Conservation (phyloP, 441 rosid genomes). For the California macrophylla region DNA sequence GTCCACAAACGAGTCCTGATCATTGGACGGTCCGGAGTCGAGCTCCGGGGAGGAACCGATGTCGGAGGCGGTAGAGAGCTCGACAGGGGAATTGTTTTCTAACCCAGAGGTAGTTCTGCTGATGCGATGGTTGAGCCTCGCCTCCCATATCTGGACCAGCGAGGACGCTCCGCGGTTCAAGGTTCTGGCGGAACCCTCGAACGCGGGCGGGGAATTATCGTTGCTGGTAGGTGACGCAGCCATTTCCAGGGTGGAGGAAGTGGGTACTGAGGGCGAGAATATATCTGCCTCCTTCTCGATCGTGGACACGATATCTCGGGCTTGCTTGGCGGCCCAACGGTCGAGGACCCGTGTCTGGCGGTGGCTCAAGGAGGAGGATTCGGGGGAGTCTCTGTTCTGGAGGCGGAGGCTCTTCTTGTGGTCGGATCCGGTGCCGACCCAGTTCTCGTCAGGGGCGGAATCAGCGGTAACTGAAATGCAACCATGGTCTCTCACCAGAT, state of each 20-base stretch:
- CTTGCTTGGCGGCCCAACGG: constrained; percentile 41
- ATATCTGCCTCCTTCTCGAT: constrained; percentile 31
- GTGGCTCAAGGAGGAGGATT: constrained; percentile 9
- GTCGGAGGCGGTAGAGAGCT: neutral
- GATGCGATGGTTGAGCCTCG: constrained; percentile 41
- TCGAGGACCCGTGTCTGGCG: constrained; percentile 30
- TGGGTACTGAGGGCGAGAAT: constrained; percentile 1
- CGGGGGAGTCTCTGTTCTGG: neutral
- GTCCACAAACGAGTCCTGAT: neutral
- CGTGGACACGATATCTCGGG: constrained; percentile 32
- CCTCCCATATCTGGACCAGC: constrained; percentile 90
- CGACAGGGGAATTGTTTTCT: constrained; percentile 15
- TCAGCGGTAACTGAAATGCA: constrained; percentile 25
- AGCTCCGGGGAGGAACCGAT: neutral
- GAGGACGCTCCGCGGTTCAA: constrained; percentile 56
- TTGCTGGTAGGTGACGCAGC: constrained; percentile 3
- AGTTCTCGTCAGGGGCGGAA: constrained; percentile 7
- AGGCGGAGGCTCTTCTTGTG: constrained; percentile 5
- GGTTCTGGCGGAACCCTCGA: constrained; percentile 10
- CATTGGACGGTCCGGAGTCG: neutral
- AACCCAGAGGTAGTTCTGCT: too few species aligned
- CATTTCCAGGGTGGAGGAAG: neutral
- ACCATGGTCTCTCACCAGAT: constrained; percentile 45
- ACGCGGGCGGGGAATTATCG: constrained; percentile 15
- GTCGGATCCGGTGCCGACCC: neutral